Evolutionary conservation across 129 eudicot genomes (phyloP).

Genomic region (Apium graveolens): DNA sequence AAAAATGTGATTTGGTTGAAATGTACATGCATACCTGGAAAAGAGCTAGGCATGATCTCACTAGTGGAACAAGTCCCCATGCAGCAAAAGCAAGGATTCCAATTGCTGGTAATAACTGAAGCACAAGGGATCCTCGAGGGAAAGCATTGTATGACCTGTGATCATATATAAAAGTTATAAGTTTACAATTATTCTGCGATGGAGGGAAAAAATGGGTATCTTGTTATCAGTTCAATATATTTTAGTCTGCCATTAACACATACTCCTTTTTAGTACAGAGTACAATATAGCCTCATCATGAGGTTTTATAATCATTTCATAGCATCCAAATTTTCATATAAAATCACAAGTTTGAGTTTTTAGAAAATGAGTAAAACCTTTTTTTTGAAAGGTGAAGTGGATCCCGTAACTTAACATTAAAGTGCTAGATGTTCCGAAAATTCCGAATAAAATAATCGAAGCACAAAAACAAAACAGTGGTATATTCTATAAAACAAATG

Average conservation of each 20-base stretch:
- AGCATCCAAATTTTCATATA: background rate
- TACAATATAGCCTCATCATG: background rate
- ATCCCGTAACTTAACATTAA: background rate
- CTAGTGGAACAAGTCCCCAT: conserved; percentile 65
- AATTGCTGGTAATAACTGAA: conserved; percentile 60
- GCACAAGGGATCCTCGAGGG: conserved; percentile 42
- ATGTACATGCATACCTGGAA: conserved; percentile 35
- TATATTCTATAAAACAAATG: background rate
- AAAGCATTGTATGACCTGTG: conserved; percentile 49
- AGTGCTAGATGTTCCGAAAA: background rate
- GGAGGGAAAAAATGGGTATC: background rate
- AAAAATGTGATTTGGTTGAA: background rate
- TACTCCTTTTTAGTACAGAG: background rate
- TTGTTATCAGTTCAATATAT: background rate
- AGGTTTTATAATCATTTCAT: background rate
- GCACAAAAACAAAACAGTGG: background rate
- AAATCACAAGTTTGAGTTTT: background rate
- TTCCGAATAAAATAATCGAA: background rate
- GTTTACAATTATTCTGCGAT: too few relatives aligned
- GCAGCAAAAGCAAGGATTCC: conserved; percentile 67
- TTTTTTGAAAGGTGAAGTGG: background rate
- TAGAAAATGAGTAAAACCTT: background rate
- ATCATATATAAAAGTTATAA: conserved; percentile 15
- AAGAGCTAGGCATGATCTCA: conserved; percentile 48
- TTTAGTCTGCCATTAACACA: background rate